A percentile compares a stretch with the other conserved stretches of the same genome.
Evolutionary conservation across 202 grass and related monocot genomes (phyloP).

Genomic region (Zizania palustris): DNA sequence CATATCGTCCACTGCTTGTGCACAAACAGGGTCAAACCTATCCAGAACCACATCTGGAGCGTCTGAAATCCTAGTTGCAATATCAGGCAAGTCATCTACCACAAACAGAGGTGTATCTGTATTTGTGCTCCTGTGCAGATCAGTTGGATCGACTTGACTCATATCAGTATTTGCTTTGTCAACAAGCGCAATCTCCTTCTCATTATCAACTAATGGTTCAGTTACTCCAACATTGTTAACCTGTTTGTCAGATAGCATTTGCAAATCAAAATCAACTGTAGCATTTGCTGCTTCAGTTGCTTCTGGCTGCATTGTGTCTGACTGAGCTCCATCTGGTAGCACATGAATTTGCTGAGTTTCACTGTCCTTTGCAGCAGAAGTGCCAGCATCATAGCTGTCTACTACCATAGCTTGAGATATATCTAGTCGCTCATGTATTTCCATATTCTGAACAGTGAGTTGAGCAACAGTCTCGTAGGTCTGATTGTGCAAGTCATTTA

Average conservation of each 20-base stretch:
- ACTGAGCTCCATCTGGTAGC: constrained; percentile 32
- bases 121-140: constrained; percentile 43
- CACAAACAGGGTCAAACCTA: constrained; percentile 40
- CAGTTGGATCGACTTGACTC: constrained; percentile 43
- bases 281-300: constrained; percentile 21
- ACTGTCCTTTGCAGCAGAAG: constrained; percentile 26
- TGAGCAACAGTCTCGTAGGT: constrained; percentile 53
- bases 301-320: constrained; percentile 20
- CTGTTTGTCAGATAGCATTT: constrained; percentile 40
- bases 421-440: constrained; percentile 29
- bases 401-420: constrained; percentile 34
- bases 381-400: constrained; percentile 29
- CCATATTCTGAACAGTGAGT: constrained; percentile 32
- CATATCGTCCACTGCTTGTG: constrained; percentile 30
- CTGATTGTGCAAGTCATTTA: constrained; percentile 55
- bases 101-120: constrained; percentile 34
- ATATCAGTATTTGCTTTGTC: constrained; percentile 30
- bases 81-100: constrained; percentile 39
- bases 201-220: constrained; percentile 26
- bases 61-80: constrained; percentile 26
- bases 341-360: constrained; percentile 36
- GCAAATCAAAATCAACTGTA: constrained; percentile 32
- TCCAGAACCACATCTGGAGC: constrained; percentile 40
- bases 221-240: constrained; percentile 40
- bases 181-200: constrained; percentile 33